Evolutionary conservation across 2,329 filamentous ascomycete species (phyloP).

Genomic region (Proliferodiscus dingleyae): DNA sequence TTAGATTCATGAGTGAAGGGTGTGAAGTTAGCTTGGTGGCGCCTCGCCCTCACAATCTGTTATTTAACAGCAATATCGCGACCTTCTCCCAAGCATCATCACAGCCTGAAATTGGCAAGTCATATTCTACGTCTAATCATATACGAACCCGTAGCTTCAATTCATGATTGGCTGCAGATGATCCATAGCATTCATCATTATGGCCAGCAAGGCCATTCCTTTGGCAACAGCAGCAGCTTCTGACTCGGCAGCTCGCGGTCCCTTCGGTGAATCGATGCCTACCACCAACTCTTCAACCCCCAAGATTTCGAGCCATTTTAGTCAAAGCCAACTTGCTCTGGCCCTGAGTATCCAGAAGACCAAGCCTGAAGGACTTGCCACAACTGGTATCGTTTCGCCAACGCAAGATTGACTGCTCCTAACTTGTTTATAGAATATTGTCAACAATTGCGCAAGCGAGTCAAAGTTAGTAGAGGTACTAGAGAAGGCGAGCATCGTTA

Average conservation of each 20-base stretch:
- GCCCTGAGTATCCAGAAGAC: slow-evolving; percentile 23
- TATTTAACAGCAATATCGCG: too few species aligned
- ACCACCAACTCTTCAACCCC: not conserved
- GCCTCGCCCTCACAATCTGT: too few species aligned
- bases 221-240: not conserved
- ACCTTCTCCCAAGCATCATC: too few species aligned
- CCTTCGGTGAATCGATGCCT: not conserved
- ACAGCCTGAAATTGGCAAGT: too few species aligned
- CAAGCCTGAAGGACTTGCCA: slow-evolving; percentile 17
- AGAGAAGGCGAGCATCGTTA: slow-evolving; percentile 14
- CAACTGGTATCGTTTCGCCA: slow-evolving; percentile 14
- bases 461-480: slow-evolving; percentile 9
- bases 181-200: too few species aligned
- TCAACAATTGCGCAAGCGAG: slow-evolving; percentile 17
- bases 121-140: too few species aligned
- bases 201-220: too few species aligned
- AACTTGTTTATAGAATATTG: slow-evolving; percentile 21
- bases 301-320: slow-evolving; percentile 12
- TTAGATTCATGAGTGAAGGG: too few species aligned
- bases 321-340: slow-evolving; percentile 22
- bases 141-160: too few species aligned
- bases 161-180: too few species aligned
- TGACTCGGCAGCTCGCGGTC: not conserved
- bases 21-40: too few species aligned
- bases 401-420: not conserved